phyloP scores from a whole-genome alignment of 805 yeast species.

The Candida xiaguanensis region DNA sequence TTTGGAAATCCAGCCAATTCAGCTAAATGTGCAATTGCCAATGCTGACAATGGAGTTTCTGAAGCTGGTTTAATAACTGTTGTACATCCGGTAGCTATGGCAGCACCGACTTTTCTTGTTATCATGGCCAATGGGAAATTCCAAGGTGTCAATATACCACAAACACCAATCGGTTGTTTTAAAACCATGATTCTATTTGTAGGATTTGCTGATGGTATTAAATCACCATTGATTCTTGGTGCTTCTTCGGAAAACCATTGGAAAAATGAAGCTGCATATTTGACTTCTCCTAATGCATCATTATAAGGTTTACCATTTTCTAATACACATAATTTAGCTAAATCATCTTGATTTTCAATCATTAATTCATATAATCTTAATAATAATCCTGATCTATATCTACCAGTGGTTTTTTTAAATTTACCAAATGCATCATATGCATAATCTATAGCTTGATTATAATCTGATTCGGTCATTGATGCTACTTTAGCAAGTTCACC shows the following conservation, averaged over 20 bases:
- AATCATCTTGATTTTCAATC: slow-evolving; percentile 56
- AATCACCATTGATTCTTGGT: slow-evolving; percentile 65
- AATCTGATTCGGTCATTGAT: slow-evolving; percentile 47
- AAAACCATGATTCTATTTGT: slow-evolving; percentile 51
- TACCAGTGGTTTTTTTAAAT: slow-evolving; percentile 52
- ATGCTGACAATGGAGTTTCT: slow-evolving; percentile 71
- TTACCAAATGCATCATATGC: slow-evolving; percentile 52
- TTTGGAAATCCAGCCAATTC: slow-evolving; percentile 68
- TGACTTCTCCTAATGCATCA: slow-evolving; percentile 71
- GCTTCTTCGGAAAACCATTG: slow-evolving; percentile 91
- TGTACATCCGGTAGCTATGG: slow-evolving; percentile 77
- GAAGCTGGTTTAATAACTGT: slow-evolving; percentile 73
- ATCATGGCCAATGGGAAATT: slow-evolving; percentile 82
- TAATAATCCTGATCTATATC: slow-evolving; percentile 53
- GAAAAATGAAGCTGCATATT: slow-evolving; percentile 69
- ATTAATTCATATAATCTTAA: slow-evolving; percentile 50
- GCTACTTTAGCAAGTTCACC: slow-evolving; percentile 51
- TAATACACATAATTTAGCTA: slow-evolving; percentile 58
- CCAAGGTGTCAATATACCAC: slow-evolving; percentile 81
- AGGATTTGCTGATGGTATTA: slow-evolving; percentile 51
- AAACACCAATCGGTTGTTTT: slow-evolving; percentile 78
- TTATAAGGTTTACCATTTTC: slow-evolving; percentile 75
- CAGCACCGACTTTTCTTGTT: slow-evolving; percentile 71
- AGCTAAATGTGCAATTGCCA: slow-evolving; percentile 60
- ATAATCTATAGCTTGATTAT: slow-evolving; percentile 48